Conservation (phyloP, 1,139 yeast species). For the Nakaseomyces nivariensis region DNA sequence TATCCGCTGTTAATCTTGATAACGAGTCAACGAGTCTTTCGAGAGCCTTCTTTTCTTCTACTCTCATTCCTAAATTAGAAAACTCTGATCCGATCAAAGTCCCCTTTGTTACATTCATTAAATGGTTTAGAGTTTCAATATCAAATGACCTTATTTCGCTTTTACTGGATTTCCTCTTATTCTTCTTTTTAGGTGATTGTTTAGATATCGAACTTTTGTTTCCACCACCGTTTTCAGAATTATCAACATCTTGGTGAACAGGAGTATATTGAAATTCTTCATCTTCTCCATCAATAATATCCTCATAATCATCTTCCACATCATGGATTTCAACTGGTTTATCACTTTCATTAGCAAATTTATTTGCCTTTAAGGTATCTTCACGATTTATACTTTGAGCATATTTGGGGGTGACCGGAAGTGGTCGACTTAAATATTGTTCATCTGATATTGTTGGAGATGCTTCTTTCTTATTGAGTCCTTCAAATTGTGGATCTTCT, state of each 20-base stretch:
- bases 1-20: constrained; percentile 77
- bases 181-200: constrained; percentile 4
- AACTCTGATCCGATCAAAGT: constrained; percentile 42
- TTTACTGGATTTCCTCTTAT: constrained; percentile 7
- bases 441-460: constrained; percentile 7
- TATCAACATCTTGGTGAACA: neutral
- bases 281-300: constrained; percentile 7
- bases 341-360: constrained; percentile 2
- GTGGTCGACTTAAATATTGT: constrained; percentile 11
- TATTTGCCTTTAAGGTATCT: constrained; percentile 6
- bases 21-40: constrained; percentile 81
- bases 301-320: constrained; percentile 12
- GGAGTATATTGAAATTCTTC: constrained; percentile 4
- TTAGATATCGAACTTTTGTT: neutral
- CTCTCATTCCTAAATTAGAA: constrained; percentile 60
- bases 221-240: constrained; percentile 3
- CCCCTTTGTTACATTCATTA: constrained; percentile 55
- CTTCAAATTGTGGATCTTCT: neutral
- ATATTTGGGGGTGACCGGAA: constrained; percentile 15
- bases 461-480: neutral
- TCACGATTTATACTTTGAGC: constrained; percentile 1
- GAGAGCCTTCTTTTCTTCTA: constrained; percentile 65
- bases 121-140: constrained; percentile 46
- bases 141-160: constrained; percentile 42
- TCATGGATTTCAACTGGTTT: constrained; percentile 2